Conservation (phyloP, 164 flowering plant genomes). For the Hamamelis virginiana region DNA sequence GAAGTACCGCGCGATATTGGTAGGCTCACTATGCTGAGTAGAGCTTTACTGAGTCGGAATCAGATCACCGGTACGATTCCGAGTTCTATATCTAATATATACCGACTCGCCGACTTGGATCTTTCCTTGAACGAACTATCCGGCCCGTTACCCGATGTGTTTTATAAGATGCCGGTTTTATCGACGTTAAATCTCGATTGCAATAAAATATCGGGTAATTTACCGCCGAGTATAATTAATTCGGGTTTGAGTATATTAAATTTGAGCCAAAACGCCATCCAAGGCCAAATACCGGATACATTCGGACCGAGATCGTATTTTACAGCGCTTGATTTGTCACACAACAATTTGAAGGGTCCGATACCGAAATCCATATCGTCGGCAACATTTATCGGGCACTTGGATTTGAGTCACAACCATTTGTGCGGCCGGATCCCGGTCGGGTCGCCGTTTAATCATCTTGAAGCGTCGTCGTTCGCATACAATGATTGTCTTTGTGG, state of each 20-base stretch:
- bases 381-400: slow-evolving; percentile 73
- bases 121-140: slow-evolving; percentile 57
- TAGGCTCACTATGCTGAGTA: slow-evolving; percentile 63
- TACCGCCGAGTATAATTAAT: slow-evolving; percentile 53
- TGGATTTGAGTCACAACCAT: slow-evolving; percentile 84
- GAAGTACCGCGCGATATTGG: slow-evolving; percentile 53
- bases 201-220: slow-evolving; percentile 53
- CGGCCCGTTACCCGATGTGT: slow-evolving; percentile 53
- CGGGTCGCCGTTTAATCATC: slow-evolving; percentile 73
- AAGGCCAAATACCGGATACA: slow-evolving; percentile 68
- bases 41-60: slow-evolving; percentile 69
- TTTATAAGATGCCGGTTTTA: slow-evolving; percentile 72
- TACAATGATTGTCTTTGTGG: slow-evolving; percentile 85
- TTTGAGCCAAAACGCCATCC: slow-evolving; percentile 60
- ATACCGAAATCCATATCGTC: slow-evolving; percentile 60
- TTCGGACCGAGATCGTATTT: slow-evolving; percentile 76
- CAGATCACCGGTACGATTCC: slow-evolving; percentile 59
- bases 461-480: slow-evolving; percentile 78
- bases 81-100: slow-evolving; percentile 46
- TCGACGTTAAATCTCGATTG: slow-evolving; percentile 68
- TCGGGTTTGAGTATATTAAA: slow-evolving; percentile 61
- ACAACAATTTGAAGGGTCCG: slow-evolving; percentile 53
- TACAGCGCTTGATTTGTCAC: slow-evolving; percentile 62
- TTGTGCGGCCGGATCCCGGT: slow-evolving; percentile 76
- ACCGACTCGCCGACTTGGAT: slow-evolving; percentile 79